Evolutionary conservation across 192 early-diverging fungal genomes (phyloP).

Genomic region (Coemansia sp.): DNA sequence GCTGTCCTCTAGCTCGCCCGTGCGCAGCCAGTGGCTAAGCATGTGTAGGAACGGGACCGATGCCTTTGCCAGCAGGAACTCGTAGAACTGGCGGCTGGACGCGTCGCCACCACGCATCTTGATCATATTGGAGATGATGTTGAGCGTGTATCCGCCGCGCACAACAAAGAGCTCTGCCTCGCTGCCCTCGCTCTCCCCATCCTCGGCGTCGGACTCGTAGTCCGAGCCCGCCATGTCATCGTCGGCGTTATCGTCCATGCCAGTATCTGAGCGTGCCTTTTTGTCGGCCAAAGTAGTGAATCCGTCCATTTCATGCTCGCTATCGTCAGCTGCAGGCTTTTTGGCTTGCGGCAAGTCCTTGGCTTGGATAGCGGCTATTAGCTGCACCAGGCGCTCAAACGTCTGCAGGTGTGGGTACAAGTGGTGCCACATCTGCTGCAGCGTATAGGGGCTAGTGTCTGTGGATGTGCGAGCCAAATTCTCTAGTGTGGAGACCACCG

Average conservation of each 20-base stretch:
- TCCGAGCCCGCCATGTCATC: slow-evolving; percentile 12
- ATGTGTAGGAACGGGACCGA: slow-evolving; percentile 81
- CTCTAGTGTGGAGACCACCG: slow-evolving; percentile 86
- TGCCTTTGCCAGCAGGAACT: slow-evolving; percentile 73
- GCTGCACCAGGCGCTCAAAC: slow-evolving; percentile 54
- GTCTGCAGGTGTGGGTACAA: slow-evolving; percentile 70
- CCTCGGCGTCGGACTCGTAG: neutral
- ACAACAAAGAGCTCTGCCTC: slow-evolving; percentile 50
- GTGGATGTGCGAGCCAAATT: slow-evolving; percentile 69
- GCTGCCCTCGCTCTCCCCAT: slow-evolving; percentile 21
- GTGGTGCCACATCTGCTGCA: slow-evolving; percentile 94
- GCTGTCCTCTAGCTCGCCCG: slow-evolving; percentile 83
- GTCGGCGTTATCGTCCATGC: neutral
- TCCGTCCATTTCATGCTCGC: slow-evolving; percentile 14
- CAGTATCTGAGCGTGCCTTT: slow-evolving; percentile 16
- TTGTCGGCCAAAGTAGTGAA: slow-evolving; percentile 26
- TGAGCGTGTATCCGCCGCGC: slow-evolving; percentile 78
- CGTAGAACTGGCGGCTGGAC: slow-evolving; percentile 71
- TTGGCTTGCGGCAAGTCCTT: slow-evolving; percentile 30
- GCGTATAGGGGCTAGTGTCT: slow-evolving; percentile 61
- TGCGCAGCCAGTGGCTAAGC: slow-evolving; percentile 84
- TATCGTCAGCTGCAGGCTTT: slow-evolving; percentile 4
- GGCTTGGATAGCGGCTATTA: slow-evolving; percentile 54
- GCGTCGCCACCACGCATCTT: slow-evolving; percentile 59
- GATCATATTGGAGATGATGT: slow-evolving; percentile 70